Evolutionary conservation across 116 monocot species (phyloP), one percentile per base, ranked within the genome.

Genomic region (Dioscorea cayenensis): DNA sequence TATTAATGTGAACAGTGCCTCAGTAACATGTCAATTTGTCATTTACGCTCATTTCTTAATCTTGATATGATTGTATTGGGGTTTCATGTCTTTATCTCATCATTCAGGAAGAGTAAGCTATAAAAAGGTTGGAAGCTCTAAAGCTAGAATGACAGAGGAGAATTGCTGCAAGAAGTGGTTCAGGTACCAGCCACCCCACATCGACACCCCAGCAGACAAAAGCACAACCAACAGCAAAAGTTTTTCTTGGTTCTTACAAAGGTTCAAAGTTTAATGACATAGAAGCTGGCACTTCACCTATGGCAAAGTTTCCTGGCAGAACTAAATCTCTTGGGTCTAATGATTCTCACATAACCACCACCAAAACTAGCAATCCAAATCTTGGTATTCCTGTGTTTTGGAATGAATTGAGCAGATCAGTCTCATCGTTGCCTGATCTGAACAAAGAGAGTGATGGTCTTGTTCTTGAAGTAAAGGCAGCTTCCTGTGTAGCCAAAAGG

Each of bases 121-220:
- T 69, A 28, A 87, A 72, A 77, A 75, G 96, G 49, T 77, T 96
- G 70, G 96, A 96, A 75, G 90, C 84, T 72, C 74, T 96, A 66
- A 96, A 90, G 81, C 66, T 71, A 75, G 92, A 96, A 62, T 64
- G 96, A 13, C 86, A 96, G 71, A 92, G 86, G 75, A 84, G 90
- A 76, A 96, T 96, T 69, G 92, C 90, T 66, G 86, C 96, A 71
- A 96, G 86, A 79, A 79, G 77, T 28, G 58, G 73, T 72, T 83
- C 85, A 18, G 75, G 64, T 37, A 0, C 75, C 67, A 36, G 69
- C 79, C 80, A 76, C 10, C 60, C 82, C 19, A 64, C 81, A 65
- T 63, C 61, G 43, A 64, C 76, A 21, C 60, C 76, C 55, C 76
- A 82, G 49, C 81, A 78, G 29, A 68, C 70, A 7, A 83, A 35